phyloP scores from a whole-genome alignment of 2,329 filamentous ascomycete genomes.

The Pseudogymnoascus sp. region DNA sequence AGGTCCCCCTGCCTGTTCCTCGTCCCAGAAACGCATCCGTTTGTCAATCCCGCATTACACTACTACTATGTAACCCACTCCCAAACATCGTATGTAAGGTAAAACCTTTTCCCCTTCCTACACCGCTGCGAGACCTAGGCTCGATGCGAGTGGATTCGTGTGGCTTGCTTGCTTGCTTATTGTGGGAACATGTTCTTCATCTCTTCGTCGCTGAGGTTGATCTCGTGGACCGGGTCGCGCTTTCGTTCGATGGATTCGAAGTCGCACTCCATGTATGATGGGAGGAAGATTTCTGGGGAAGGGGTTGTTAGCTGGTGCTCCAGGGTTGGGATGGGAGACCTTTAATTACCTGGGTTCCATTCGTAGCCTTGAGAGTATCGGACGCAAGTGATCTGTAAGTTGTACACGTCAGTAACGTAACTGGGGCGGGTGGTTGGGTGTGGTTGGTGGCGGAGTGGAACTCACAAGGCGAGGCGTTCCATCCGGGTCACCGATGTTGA shows the following conservation, averaged over 20 bases:
- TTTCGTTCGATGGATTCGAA: conserved; percentile 66
- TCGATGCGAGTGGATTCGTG: neutral
- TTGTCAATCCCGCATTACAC: conserved; percentile 5
- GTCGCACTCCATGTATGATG: conserved; percentile 66
- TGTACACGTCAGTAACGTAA: conserved; percentile 11
- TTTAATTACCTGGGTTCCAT: conserved; percentile 62
- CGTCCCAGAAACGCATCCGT: neutral
- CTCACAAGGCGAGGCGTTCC: conserved; percentile 63
- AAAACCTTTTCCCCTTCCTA: neutral
- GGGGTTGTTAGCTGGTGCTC: conserved; percentile 10
- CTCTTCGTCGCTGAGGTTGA: conserved; percentile 69
- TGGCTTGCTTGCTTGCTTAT: conserved; percentile 29
- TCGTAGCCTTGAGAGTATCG: conserved; percentile 72
- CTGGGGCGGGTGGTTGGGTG: neutral
- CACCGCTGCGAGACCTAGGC: neutral
- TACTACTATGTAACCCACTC: neutral
- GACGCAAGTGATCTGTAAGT: conserved; percentile 66
- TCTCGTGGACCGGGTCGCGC: conserved; percentile 70
- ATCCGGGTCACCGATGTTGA: conserved; percentile 68
- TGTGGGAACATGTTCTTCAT: conserved; percentile 58
- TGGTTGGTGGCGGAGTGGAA: conserved; percentile 20
- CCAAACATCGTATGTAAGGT: neutral
- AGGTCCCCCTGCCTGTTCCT: neutral
- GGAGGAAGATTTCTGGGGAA: conserved; percentile 64
- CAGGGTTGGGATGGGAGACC: conserved; percentile 15